Evolutionary conservation across 208 protist genomes (phyloP).

Genomic region (Endotrypanum monterogeii): DNA sequence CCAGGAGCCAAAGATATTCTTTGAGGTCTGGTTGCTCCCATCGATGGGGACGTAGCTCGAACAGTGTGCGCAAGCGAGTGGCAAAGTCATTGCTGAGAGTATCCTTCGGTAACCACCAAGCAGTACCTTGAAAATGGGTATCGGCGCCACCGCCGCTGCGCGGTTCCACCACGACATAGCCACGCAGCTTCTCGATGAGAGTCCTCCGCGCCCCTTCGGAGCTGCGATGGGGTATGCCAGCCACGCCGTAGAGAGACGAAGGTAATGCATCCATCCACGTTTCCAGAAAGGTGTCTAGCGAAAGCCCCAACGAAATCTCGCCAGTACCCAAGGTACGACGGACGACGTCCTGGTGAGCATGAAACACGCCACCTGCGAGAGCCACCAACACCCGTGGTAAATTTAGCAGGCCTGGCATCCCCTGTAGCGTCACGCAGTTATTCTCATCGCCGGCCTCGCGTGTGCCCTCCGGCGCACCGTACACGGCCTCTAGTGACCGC

Average conservation of each 20-base stretch:
- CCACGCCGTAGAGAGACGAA: slow-evolving; percentile 31
- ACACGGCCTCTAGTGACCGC: slow-evolving; percentile 45
- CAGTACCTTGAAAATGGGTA: slow-evolving; percentile 8
- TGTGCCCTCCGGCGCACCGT: slow-evolving; percentile 18
- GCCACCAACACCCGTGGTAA: slow-evolving; percentile 35
- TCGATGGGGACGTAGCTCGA: slow-evolving; percentile 47
- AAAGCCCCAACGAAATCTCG: slow-evolving; percentile 20
- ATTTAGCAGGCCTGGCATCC: slow-evolving; percentile 24
- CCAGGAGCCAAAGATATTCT: slow-evolving; percentile 58
- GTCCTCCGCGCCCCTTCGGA: background rate
- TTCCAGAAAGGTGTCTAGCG: slow-evolving; percentile 40
- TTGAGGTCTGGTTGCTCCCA: slow-evolving; percentile 50
- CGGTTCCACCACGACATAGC: slow-evolving; percentile 32
- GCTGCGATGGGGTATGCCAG: slow-evolving; percentile 16
- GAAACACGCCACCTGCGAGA: slow-evolving; percentile 52
- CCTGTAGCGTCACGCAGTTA: slow-evolving; percentile 3
- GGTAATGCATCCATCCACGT: slow-evolving; percentile 42
- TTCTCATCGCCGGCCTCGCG: background rate
- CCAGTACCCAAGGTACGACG: slow-evolving; percentile 9
- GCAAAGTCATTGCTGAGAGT: slow-evolving; percentile 40
- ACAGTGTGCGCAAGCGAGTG: slow-evolving; percentile 45
- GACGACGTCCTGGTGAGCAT: slow-evolving; percentile 15
- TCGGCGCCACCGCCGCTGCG: background rate
- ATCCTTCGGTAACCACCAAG: slow-evolving; percentile 54
- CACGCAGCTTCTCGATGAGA: slow-evolving; percentile 41